phyloP scores from a whole-genome alignment of 2,329 filamentous ascomycete species.

The Hawksworthiomyces lignivorus region DNA sequence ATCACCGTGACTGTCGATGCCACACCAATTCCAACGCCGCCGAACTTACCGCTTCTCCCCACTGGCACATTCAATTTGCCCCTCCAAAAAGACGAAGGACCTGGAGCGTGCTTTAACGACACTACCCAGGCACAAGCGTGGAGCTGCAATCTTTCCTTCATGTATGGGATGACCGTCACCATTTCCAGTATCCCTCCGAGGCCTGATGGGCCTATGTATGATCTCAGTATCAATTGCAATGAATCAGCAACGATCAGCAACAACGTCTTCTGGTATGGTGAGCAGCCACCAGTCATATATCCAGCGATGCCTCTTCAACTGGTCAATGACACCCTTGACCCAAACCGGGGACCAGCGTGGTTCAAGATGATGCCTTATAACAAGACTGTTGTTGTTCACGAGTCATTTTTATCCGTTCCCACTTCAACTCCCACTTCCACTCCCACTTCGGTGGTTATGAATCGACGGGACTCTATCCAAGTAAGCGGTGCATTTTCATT shows the following conservation, averaged over 20 bases:
- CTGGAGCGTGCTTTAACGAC: constrained; percentile 50
- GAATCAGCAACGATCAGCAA: constrained; percentile 26
- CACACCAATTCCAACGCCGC: constrained; percentile 42
- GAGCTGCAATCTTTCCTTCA: constrained; percentile 51
- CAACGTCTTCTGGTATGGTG: constrained; percentile 42
- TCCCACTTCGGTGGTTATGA: too few relatives aligned
- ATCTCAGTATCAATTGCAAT: constrained; percentile 32
- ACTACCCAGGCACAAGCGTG: constrained; percentile 50
- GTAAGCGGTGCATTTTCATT: background rate
- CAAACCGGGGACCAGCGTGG: constrained; percentile 45
- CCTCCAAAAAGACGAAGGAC: constrained; percentile 39
- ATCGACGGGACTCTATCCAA: constrained; percentile 14
- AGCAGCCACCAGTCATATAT: constrained; percentile 40
- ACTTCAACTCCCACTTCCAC: constrained; percentile 9
- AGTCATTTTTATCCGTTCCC: constrained; percentile 27
- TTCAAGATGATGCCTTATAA: constrained; percentile 41
- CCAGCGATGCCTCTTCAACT: constrained; percentile 33
- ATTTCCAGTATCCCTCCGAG: constrained; percentile 25
- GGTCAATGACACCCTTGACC: constrained; percentile 44
- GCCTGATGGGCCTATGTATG: constrained; percentile 28
- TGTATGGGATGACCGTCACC: constrained; percentile 30
- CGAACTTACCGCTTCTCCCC: constrained; percentile 43
- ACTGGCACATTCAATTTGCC: constrained; percentile 51
- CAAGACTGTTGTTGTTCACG: constrained; percentile 48
- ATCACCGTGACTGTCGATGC: constrained; percentile 40